Evolutionary conservation across 2,329 filamentous ascomycete species (phyloP).

Genomic region (Stenocarpella maydis): DNA sequence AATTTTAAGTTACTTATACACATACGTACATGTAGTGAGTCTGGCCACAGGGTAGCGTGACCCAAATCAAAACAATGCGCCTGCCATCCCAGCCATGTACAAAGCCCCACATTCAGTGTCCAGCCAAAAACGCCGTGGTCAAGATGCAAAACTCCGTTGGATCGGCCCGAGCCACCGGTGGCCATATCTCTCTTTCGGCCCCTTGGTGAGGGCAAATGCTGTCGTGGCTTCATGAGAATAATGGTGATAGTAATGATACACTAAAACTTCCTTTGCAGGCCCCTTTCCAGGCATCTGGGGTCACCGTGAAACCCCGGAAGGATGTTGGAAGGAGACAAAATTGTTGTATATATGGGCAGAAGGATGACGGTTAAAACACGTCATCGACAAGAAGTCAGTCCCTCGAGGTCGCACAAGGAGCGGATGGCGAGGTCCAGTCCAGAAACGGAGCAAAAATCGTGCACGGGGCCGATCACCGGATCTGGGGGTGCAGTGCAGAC

Average conservation of each 20-base stretch:
- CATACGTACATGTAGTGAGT: conserved; percentile 8
- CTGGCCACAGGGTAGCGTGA: background rate
- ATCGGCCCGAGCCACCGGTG: conserved; percentile 6
- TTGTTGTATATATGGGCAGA: conserved; percentile 4
- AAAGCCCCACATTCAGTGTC: background rate
- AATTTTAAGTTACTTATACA: conserved; percentile 7
- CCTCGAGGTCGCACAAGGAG: background rate
- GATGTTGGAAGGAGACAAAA: conserved; percentile 7
- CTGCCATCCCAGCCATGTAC: background rate
- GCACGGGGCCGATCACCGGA: background rate
- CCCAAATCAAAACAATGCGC: background rate
- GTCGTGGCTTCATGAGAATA: conserved; percentile 26
- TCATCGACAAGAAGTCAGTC: background rate
- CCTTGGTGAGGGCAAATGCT: conserved; percentile 22
- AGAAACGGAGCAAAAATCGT: background rate
- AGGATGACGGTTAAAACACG: background rate
- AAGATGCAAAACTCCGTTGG: conserved; percentile 18
- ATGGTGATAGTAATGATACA: conserved; percentile 20
- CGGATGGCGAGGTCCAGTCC: background rate
- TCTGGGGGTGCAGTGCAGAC: background rate
- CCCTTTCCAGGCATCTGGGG: background rate
- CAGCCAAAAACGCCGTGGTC: conserved; percentile 9
- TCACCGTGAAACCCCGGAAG: background rate
- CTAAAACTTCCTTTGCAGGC: background rate
- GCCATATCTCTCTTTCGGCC: conserved; percentile 5